Base-by-base conservation (phyloP, 1,284 basidiomycete genomes). In the Phlebopus sp. region DNA sequence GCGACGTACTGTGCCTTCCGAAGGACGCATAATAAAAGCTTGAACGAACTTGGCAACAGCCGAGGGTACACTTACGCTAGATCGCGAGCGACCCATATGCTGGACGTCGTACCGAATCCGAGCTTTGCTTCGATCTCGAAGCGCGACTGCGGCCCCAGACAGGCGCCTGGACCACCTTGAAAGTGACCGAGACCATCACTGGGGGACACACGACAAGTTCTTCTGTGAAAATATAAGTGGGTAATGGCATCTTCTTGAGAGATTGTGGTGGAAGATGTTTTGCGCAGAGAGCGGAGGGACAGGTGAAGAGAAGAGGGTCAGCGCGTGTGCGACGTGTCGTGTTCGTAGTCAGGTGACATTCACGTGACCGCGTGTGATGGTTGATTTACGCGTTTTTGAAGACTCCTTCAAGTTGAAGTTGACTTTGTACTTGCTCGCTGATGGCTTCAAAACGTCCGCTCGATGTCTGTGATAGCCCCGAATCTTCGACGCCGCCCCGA, bases 31-130 rank as follows among this genome's bases (percentile, higher is more conserved):
- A n/a, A n/a, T n/a, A n/a, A n/a, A n/a, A n/a, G n/a, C n/a, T n/a
- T n/a, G n/a, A n/a, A n/a, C n/a, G n/a, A n/a, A n/a, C n/a, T n/a
- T n/a, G n/a, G n/a, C n/a, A n/a, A n/a, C n/a, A n/a, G n/a, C n/a
- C n/a, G n/a, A n/a, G n/a, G n/a, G n/a, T n/a, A n/a, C n/a, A n/a
- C n/a, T n/a, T n/a, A 60, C 63, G 49, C 44, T 45, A 44, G 31
- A 50, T 67, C 63, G 17, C 50, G 56, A 27, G 63, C 62, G 31
- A 68, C 54, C 65, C 66, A 69, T 31, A 56, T 55, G 50, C 65
- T 69, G 5, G 66, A 64, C 34, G 55, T 47, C 56, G 59, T 59
- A 17, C 67, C 67, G 62, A 60, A 69, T 17, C 67, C 66, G 10
- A 69, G 58, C 47, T 69, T 68, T 13, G 63, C 54, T 31, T 53